A percentile compares a stretch with the other conserved stretches of the same genome.
Evolutionary conservation across 495 filamentous ascomycete genomes (phyloP).

Genomic region (Cercophora sp.): DNA sequence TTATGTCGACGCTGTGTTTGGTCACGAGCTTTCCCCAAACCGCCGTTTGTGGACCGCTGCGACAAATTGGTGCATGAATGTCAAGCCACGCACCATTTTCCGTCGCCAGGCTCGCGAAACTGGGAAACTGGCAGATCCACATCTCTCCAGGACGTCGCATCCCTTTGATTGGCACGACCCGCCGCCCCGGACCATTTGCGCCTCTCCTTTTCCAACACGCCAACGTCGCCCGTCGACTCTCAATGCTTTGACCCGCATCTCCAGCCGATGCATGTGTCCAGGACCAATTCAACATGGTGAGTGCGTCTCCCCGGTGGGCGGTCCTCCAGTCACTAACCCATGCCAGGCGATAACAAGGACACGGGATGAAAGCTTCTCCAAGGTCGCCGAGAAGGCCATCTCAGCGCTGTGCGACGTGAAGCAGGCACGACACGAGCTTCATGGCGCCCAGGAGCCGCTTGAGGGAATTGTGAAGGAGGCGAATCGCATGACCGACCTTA

Average conservation of each 20-base stretch:
- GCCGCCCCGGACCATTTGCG: neutral
- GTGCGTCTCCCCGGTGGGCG: no score
- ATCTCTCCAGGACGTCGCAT: neutral
- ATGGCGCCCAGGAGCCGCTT: conserved; percentile 9
- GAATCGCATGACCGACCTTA: conserved; percentile 3
- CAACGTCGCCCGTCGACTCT: no score
- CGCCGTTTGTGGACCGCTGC: neutral
- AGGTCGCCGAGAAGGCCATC: conserved; percentile 10
- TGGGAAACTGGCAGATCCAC: neutral
- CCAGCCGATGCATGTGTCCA: no score
- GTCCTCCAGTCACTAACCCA: neutral
- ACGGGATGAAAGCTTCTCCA: conserved; percentile 4
- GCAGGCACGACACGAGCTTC: conserved; percentile 9
- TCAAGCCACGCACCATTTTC: conserved; percentile 2
- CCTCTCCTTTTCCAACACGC: neutral
- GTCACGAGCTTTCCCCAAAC: neutral
- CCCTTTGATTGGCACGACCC: neutral
- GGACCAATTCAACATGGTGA: neutral
- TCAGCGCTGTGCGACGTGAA: conserved; percentile 5
- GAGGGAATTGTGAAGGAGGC: conserved; percentile 10
- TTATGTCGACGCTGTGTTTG: neutral
- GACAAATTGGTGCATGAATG: neutral
- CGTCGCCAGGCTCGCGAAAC: neutral
- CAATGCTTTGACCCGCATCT: no score
- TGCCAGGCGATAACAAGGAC: neutral